phyloP scores from a whole-genome alignment of 179 eudicot genomes.

The Amaranthus tricolor region DNA sequence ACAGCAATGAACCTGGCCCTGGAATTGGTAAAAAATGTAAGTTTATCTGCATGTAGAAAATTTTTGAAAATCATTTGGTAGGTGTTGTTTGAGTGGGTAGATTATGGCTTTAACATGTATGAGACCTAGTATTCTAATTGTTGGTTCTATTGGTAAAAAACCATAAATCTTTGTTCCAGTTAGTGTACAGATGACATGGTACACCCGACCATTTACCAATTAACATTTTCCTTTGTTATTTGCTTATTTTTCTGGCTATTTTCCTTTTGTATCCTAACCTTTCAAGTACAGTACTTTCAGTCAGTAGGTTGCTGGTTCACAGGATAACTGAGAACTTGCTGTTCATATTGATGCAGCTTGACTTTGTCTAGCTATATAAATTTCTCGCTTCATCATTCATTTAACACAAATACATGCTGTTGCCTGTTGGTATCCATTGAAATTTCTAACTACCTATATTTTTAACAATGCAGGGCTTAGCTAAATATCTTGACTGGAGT shows the following conservation, averaged over 20 bases:
- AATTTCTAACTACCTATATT: not conserved
- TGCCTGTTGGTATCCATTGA: not conserved
- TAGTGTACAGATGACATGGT: not conserved
- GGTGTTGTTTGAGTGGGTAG: not conserved
- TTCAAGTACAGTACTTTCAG: not conserved
- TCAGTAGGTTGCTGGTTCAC: not conserved
- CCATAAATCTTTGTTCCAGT: not conserved
- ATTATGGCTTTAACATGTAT: not conserved
- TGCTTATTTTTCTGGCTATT: not conserved
- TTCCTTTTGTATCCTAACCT: not conserved
- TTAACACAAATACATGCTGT: not conserved
- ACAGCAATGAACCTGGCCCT: constrained; percentile 75
- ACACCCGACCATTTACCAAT: not conserved
- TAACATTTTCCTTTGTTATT: not conserved
- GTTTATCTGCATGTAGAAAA: constrained; percentile 14
- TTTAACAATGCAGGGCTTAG: constrained; percentile 62
- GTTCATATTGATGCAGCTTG: not conserved
- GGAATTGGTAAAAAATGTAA: constrained; percentile 83
- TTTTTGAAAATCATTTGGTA: not conserved
- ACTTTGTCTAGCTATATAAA: not conserved
- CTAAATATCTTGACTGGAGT: constrained; percentile 97
- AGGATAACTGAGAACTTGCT: not conserved
- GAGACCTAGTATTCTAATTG: not conserved
- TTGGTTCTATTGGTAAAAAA: not conserved
- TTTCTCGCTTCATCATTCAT: not conserved